Conservation (phyloP, 306 rosid genomes). For the Sicyos baderoa region DNA sequence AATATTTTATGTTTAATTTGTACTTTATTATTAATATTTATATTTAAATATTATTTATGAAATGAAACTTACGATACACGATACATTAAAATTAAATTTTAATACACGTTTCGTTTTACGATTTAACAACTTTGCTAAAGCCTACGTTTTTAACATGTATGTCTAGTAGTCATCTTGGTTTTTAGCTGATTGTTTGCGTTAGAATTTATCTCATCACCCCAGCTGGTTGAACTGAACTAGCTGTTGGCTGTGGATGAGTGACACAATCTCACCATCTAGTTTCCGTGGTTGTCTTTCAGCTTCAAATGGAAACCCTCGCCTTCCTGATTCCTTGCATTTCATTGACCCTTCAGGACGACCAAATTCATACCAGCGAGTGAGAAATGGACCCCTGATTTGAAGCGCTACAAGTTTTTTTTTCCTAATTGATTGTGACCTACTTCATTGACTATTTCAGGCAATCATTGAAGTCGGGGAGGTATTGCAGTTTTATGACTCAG, state of each 20-base stretch:
- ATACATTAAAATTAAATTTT: no score
- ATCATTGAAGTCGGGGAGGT: constrained; percentile 88
- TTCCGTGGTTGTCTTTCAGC: constrained; percentile 49
- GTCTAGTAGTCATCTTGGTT: constrained; percentile 5
- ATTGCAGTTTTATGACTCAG: constrained; percentile 83
- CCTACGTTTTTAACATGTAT: not conserved
- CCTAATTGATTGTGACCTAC: constrained; percentile 22
- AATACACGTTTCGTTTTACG: no score
- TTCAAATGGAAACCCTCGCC: constrained; percentile 97
- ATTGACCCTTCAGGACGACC: constrained; percentile 90
- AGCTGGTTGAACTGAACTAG: not conserved
- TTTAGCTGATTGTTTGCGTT: not conserved
- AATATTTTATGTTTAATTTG: no score
- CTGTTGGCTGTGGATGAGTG: not conserved
- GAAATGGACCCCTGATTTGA: constrained; percentile 32
- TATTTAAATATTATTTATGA: no score
- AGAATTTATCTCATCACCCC: not conserved
- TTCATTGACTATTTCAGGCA: constrained; percentile 46
- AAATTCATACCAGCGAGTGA: constrained; percentile 93
- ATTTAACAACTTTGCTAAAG: not conserved
- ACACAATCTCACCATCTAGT: constrained; percentile 4
- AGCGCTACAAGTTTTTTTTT: constrained; percentile 9
- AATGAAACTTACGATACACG: no score
- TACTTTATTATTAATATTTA: no score
- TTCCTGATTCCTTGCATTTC: constrained; percentile 99